phyloP scores from a whole-genome alignment of 768 basidiomycete genomes.

The Russula virescens region DNA sequence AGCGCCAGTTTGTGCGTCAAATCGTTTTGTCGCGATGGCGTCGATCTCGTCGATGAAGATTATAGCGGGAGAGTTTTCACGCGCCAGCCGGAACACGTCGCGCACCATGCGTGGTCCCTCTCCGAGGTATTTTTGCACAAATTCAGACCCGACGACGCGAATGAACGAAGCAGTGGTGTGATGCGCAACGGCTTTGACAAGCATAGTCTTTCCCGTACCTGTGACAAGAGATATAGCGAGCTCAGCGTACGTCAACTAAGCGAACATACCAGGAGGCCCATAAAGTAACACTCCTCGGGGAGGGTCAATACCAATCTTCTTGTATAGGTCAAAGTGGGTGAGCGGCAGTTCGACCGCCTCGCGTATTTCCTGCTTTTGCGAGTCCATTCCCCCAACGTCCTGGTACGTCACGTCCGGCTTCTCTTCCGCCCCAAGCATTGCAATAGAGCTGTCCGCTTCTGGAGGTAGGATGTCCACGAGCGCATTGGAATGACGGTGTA shows the following conservation, averaged over 20 bases:
- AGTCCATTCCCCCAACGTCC: conserved; percentile 96
- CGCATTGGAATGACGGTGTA: conserved; percentile 97
- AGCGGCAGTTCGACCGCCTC: conserved; percentile 97
- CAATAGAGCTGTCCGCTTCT: conserved; percentile 95
- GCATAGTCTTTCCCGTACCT: conserved; percentile 99
- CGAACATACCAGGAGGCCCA: conserved; percentile 78
- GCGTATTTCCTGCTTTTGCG: conserved; percentile 97
- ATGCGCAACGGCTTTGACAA: conserved; percentile 98
- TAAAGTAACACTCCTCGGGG: conserved; percentile 95
- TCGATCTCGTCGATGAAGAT: conserved; percentile 99
- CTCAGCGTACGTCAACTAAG: background rate
- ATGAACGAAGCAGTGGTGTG: conserved; percentile 98
- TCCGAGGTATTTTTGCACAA: conserved; percentile 98
- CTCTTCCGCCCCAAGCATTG: conserved; percentile 92
- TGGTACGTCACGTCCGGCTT: conserved; percentile 90
- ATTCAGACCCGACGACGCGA: conserved; percentile 96
- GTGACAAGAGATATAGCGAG: background rate
- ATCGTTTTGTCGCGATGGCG: conserved; percentile 98
- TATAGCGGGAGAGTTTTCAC: conserved; percentile 95
- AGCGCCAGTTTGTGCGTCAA: conserved; percentile 98
- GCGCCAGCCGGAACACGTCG: conserved; percentile 95
- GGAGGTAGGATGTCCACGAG: conserved; percentile 97
- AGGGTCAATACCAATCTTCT: conserved; percentile 99
- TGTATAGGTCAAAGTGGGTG: conserved; percentile 96
- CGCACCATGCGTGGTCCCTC: conserved; percentile 99